phyloP scores from a whole-genome alignment of 371 early-diverging fungal species.

The Spraguea lophii region DNA sequence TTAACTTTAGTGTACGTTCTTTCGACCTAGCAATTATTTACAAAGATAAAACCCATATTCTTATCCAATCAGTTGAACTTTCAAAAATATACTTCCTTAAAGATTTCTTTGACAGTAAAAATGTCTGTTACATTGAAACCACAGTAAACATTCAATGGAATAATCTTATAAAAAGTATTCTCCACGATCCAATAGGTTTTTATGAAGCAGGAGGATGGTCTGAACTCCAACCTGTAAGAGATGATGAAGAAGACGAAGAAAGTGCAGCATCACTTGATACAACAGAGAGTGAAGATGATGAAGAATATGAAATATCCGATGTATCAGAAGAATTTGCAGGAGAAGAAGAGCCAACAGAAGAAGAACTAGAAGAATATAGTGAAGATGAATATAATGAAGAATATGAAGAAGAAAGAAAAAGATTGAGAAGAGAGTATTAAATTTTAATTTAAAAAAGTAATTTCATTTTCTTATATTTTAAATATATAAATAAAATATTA shows the following conservation, averaged over 20 bases:
- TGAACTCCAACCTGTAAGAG: constrained; percentile 33
- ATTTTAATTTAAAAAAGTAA: too few relatives aligned
- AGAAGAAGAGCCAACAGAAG: not conserved
- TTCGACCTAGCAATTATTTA: constrained; percentile 43
- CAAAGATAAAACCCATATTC: constrained; percentile 19
- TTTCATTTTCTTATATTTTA: too few relatives aligned
- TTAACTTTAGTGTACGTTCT: constrained; percentile 37
- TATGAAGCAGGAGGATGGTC: constrained; percentile 46
- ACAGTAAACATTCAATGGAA: constrained; percentile 46
- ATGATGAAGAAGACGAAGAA: constrained; percentile 18
- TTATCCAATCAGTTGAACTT: constrained; percentile 33
- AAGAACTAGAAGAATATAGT: not conserved
- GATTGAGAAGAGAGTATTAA: not conserved
- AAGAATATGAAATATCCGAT: not conserved
- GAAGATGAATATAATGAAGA: not conserved
- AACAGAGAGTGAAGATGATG: not conserved
- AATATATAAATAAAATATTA: too few relatives aligned
- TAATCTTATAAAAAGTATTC: constrained; percentile 41
- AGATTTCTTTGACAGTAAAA: constrained; percentile 43
- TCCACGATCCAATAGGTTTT: constrained; percentile 45
- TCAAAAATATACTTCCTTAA: constrained; percentile 35
- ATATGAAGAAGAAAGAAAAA: not conserved
- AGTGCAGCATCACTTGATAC: not conserved
- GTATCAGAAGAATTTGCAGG: not conserved
- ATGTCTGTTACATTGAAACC: constrained; percentile 45